Conservation (phyloP, 2,329 filamentous ascomycete genomes). For the Orbilia ellipsospora region DNA sequence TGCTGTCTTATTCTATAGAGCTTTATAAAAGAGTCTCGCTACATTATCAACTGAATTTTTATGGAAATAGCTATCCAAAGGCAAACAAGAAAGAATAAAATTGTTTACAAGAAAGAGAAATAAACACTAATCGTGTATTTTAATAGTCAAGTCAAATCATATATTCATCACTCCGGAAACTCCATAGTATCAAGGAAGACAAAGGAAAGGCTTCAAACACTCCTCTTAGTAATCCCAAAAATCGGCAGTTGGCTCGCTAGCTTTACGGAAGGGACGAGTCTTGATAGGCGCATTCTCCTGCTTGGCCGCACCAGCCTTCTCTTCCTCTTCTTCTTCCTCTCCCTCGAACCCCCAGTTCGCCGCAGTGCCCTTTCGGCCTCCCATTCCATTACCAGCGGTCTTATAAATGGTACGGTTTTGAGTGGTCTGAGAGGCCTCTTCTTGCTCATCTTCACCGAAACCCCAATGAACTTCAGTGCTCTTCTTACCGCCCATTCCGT, state of each 20-base stretch:
- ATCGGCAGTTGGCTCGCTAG: conserved; percentile 59
- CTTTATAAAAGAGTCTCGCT: too few relatives aligned
- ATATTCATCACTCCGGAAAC: conserved; percentile 48
- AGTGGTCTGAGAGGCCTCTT: conserved; percentile 60
- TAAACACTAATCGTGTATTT: conserved; percentile 29
- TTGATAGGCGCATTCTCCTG: conserved; percentile 57
- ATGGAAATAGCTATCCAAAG: conserved; percentile 31
- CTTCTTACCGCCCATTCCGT: conserved; percentile 74
- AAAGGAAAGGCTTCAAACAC: neutral
- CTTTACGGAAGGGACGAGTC: conserved; percentile 56
- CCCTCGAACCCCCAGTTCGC: conserved; percentile 71
- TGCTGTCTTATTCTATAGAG: too few relatives aligned
- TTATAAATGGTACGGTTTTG: conserved; percentile 35
- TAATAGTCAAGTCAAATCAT: conserved; percentile 32
- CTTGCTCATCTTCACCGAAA: conserved; percentile 67
- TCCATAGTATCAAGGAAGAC: conserved; percentile 14
- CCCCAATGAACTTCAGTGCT: conserved; percentile 69
- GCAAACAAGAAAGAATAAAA: conserved; percentile 28
- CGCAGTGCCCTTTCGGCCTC: conserved; percentile 68
- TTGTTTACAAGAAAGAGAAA: conserved; percentile 13
- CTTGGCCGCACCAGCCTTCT: conserved; percentile 59
- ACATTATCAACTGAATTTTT: conserved; percentile 23
- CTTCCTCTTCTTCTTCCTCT: conserved; percentile 64
- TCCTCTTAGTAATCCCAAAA: conserved; percentile 62
- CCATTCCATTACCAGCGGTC: conserved; percentile 75